These are phyloP conservation scores for Sanghuangporus sanghuang DNA, from an alignment of 1,284 basidiomycete genomes.

Conservation along the genomic window DNA sequence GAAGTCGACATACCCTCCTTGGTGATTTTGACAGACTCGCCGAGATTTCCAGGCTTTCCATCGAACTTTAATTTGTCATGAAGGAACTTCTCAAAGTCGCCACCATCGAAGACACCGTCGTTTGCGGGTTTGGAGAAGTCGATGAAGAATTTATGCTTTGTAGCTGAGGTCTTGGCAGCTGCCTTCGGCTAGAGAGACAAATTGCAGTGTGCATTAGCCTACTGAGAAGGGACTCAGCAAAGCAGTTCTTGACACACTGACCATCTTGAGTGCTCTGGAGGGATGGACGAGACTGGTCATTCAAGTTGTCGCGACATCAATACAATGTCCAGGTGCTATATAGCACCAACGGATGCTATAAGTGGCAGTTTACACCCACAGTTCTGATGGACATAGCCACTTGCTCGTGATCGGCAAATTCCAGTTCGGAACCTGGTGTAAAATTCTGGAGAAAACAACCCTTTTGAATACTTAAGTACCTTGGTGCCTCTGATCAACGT, in stretches of 20 bases:
- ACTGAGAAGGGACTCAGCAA: slow-evolving; percentile 92
- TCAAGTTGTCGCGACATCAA: not conserved
- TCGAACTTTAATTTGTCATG: slow-evolving; percentile 92
- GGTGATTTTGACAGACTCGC: slow-evolving; percentile 77
- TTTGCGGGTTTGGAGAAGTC: slow-evolving; percentile 92
- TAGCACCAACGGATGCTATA: not conserved
- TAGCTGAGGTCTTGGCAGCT: slow-evolving; percentile 58
- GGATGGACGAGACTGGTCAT: slow-evolving; percentile 8
- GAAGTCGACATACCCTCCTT: slow-evolving; percentile 63
- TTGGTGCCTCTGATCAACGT: not conserved
- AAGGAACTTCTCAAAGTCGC: slow-evolving; percentile 89
- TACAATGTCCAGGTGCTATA: not conserved
- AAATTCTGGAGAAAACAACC: not conserved
- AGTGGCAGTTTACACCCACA: not conserved
- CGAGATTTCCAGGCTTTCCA: slow-evolving; percentile 68
- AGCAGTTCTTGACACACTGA: slow-evolving; percentile 67
- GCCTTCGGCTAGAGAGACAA: slow-evolving; percentile 57
- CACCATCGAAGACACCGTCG: slow-evolving; percentile 89
- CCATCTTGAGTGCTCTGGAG: slow-evolving; percentile 46
- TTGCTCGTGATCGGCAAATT: not conserved
- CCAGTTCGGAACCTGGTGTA: not conserved
- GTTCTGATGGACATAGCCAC: not conserved
- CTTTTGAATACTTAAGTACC: not conserved
- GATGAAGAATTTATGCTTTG: slow-evolving; percentile 89
- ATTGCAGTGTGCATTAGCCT: slow-evolving; percentile 55